Base-by-base conservation (phyloP, 1,284 basidiomycete genomes). In the Sanghuangporus sanghuang region DNA sequence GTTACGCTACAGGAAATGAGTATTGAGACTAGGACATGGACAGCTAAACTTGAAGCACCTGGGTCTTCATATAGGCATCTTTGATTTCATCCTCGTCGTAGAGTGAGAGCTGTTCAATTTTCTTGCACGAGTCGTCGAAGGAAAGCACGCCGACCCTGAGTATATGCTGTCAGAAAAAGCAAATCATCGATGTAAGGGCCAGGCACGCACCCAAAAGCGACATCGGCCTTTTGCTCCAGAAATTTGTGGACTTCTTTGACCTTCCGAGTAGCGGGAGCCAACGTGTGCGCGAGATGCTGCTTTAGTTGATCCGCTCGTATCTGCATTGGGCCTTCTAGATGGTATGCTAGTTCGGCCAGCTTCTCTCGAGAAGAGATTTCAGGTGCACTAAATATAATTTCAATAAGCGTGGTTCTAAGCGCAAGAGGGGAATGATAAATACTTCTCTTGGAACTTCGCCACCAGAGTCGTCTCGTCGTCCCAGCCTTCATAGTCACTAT, bases 401-500 rank as follows among this genome's bases (percentile, higher is more conserved):
- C 27, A 32, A 32, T 32, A 60, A 18, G 9, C 65, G 48, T 48
- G 48, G 36, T 48, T 32, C 59, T 21, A 49, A 59, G 36, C 59
- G 49, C 53, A 3, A 46, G 53, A 54, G n/a, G 16, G 39, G 18
- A 18, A 18, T 59, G 36, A 35, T 16, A 71, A 75, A 63, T 69
- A 79, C 81, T 71, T 73, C 57, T 81, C 78, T 58, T 81, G 76
- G 67, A 85, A 71, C 63, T 84, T 75, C 32, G 80, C 80, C n/a
- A 83, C 77, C 39, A 86, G 75, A 1, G 83, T 83, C 35, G 71
- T 73, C 69, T 85, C 84, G 63, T 85, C 82, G 65, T 85, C 81
- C 83, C 83, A 85, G 27, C 61, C 64, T 40, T 65, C 64, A 49
- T 62, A 65, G 50, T 65, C 64, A 50, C 56, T 62, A 18, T 50